These are phyloP conservation scores for Simmondsia chinensis DNA, from an alignment of 148 eudicot species.

Conservation along the genomic window DNA sequence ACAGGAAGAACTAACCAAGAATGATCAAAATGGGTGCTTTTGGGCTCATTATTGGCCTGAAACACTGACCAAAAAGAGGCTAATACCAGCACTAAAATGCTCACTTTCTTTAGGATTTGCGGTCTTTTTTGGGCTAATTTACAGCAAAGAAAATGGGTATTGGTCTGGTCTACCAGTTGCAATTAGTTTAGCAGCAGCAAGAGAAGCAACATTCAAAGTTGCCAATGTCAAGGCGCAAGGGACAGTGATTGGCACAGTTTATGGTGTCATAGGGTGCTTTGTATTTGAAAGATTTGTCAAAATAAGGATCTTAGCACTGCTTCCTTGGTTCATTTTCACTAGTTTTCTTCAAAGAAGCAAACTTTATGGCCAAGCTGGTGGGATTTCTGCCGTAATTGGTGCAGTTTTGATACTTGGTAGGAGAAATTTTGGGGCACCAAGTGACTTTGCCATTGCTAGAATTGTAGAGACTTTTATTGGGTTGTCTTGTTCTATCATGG, in stretches of 20 bases:
- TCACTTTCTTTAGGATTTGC: slow-evolving; percentile 69
- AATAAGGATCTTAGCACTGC: slow-evolving; percentile 53
- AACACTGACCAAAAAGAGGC: slow-evolving; percentile 16
- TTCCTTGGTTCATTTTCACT: slow-evolving; percentile 76
- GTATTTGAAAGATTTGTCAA: slow-evolving; percentile 38
- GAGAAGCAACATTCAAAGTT: slow-evolving; percentile 61
- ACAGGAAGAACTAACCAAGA: slow-evolving; percentile 9
- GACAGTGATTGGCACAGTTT: slow-evolving; percentile 63
- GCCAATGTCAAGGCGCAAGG: slow-evolving; percentile 71
- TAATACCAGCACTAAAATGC: slow-evolving; percentile 43
- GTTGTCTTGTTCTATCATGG: slow-evolving; percentile 41
- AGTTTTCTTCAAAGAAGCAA: slow-evolving; percentile 48
- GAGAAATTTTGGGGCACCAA: slow-evolving; percentile 45
- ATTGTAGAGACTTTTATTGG: slow-evolving; percentile 69
- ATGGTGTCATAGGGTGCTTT: slow-evolving; percentile 66
- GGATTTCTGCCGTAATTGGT: slow-evolving; percentile 65
- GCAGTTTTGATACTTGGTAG: slow-evolving; percentile 73
- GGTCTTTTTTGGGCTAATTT: slow-evolving; percentile 45
- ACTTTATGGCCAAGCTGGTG: slow-evolving; percentile 81
- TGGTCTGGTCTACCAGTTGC: slow-evolving; percentile 80
- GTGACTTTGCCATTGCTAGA: slow-evolving; percentile 68
- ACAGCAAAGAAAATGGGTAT: slow-evolving; percentile 56
- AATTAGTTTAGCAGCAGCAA: slow-evolving; percentile 42
- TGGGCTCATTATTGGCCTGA: slow-evolving; percentile 21
- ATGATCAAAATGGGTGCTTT: slow-evolving; percentile 15